A percentile compares a stretch with the other conserved stretches of the same genome.
These are phyloP conservation scores for Pleurotus ostreatus DNA, from an alignment of 768 basidiomycete species.

Conservation along the genomic window DNA sequence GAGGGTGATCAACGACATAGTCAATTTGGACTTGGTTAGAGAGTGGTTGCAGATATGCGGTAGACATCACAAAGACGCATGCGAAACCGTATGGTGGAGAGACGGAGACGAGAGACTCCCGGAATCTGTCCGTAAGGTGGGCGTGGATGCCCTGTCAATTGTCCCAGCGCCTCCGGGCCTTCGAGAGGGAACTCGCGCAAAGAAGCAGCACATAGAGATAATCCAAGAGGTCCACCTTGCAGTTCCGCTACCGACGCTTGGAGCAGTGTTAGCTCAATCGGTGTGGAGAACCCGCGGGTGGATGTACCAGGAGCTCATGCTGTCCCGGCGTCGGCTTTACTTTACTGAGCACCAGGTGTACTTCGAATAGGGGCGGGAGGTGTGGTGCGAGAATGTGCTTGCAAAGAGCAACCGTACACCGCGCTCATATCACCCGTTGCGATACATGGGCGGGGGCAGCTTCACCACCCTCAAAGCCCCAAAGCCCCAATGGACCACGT, in stretches of 20 bases:
- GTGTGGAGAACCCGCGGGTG: not conserved
- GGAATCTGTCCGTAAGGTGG: not conserved
- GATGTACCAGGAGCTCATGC: conserved; percentile 1
- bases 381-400: not conserved
- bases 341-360: conserved; percentile 3
- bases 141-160: not conserved
- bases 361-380: not conserved
- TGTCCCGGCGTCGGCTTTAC: not conserved
- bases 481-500: too few relatives aligned
- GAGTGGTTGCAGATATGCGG: not conserved
- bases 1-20: not conserved
- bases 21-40: not conserved
- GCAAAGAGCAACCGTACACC: not conserved
- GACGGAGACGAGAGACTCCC: not conserved
- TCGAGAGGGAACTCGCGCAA: not conserved
- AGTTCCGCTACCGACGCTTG: not conserved
- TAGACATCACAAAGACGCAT: not conserved
- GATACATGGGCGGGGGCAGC: not conserved
- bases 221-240: not conserved
- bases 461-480: not conserved
- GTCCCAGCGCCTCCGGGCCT: not conserved
- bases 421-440: not conserved
- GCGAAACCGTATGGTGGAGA: conserved; percentile 3
- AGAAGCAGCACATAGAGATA: not conserved
- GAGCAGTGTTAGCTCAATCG: not conserved